Percentiles rank a stretch among this genome's conserved stretches.
phyloP scores from a whole-genome alignment of 352 stramenopile species.

The Phytophthora sp. region DNA sequence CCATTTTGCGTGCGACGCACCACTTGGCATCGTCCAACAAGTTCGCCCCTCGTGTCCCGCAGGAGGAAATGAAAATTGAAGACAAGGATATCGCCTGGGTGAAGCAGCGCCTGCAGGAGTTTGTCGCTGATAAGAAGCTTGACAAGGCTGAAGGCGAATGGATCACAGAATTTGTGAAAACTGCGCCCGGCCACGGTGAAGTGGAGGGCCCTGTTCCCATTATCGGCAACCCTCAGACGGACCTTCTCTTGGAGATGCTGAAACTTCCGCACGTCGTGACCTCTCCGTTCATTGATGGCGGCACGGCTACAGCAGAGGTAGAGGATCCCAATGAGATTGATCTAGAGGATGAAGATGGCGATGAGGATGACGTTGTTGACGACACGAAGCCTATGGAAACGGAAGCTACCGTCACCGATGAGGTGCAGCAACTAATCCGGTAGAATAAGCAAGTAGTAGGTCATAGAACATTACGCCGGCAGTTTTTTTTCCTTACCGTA shows the following conservation, averaged over 20 bases:
- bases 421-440: no score
- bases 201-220: constrained; percentile 32
- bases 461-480: no score
- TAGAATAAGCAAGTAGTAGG: no score
- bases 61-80: constrained; percentile 80
- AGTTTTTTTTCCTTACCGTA: no score
- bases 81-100: constrained; percentile 84
- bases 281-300: constrained; percentile 71
- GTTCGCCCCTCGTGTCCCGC: constrained; percentile 68
- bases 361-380: constrained; percentile 10
- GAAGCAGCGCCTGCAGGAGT: constrained; percentile 47
- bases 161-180: constrained; percentile 84
- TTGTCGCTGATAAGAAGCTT: constrained; percentile 59
- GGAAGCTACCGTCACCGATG: constrained; percentile 2
- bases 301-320: constrained; percentile 10
- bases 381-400: constrained; percentile 21
- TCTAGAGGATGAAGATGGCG: constrained; percentile 50
- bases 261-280: constrained; percentile 95
- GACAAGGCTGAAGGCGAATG: constrained; percentile 63
- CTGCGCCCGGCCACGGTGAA: constrained; percentile 65
- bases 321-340: constrained; percentile 69
- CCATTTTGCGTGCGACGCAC: constrained; percentile 93
- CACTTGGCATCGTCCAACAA: constrained; percentile 76
- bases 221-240: constrained; percentile 95
- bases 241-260: constrained; percentile 92